Percentiles rank a stretch among this genome's conserved stretches.
Conservation (phyloP, 805 yeast species). For the Metschnikowia bowlesiae region DNA sequence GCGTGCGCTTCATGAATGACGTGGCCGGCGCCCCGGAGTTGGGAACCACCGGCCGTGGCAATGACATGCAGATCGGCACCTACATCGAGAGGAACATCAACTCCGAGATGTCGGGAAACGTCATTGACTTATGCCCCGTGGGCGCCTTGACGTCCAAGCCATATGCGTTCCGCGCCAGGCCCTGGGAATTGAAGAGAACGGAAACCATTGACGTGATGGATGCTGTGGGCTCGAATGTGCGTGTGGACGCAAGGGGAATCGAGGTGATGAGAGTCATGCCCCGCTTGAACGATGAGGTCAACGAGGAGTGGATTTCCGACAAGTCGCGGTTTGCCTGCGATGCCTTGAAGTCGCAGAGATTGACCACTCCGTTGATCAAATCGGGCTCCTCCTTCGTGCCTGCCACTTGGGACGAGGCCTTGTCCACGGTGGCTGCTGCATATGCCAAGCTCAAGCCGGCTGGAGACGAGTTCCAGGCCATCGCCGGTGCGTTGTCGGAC, state of each 20-base stretch:
- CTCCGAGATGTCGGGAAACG: constrained; percentile 81
- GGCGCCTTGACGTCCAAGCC: constrained; percentile 91
- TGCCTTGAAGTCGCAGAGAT: constrained; percentile 80
- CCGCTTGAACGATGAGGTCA: constrained; percentile 77
- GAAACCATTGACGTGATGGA: constrained; percentile 83
- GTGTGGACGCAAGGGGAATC: constrained; percentile 83
- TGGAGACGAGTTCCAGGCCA: constrained; percentile 72
- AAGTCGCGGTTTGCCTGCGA: constrained; percentile 83
- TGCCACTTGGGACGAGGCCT: constrained; percentile 86
- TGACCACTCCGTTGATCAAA: constrained; percentile 75
- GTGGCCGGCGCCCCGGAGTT: constrained; percentile 91
- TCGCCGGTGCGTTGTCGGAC: constrained; percentile 78
- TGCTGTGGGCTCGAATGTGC: constrained; percentile 74
- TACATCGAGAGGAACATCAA: constrained; percentile 80
- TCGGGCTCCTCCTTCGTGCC: constrained; percentile 63
- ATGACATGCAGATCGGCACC: constrained; percentile 88
- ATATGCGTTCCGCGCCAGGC: constrained; percentile 87
- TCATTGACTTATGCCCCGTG: constrained; percentile 85
- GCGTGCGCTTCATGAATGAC: constrained; percentile 85
- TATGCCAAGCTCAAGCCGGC: constrained; percentile 51
- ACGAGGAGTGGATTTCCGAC: constrained; percentile 90
- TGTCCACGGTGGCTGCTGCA: constrained; percentile 63
- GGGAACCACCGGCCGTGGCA: constrained; percentile 87
- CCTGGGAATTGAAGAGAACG: constrained; percentile 89
- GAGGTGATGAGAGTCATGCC: constrained; percentile 87